A percentile compares a stretch with the other conserved stretches of the same genome.
phyloP scores from a whole-genome alignment of 75 land plant species.

The Adiantum capillusveneris region DNA sequence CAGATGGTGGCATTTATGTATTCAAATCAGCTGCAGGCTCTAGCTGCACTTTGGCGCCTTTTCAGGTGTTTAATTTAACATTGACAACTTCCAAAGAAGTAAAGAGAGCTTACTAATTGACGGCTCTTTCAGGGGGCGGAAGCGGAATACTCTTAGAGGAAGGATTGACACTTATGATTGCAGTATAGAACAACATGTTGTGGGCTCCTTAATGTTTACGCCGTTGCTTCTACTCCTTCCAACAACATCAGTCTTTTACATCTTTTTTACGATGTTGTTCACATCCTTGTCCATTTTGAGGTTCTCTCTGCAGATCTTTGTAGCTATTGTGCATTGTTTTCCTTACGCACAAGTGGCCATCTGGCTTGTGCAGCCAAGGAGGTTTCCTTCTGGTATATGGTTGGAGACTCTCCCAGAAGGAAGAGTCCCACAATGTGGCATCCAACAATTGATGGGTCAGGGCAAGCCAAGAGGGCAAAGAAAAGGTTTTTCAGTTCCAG shows the following conservation, averaged over 20 bases:
- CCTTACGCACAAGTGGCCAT: conserved; percentile 70
- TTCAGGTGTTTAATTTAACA: conserved; percentile 52
- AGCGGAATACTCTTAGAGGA: conserved; percentile 82
- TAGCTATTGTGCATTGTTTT: conserved; percentile 67
- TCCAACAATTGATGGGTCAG: neutral
- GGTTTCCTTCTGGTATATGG: conserved; percentile 93
- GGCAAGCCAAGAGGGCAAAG: neutral
- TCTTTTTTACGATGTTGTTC: conserved; percentile 70
- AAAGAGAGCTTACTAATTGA: neutral
- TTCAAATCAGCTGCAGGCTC: conserved; percentile 67
- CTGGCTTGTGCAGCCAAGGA: conserved; percentile 54
- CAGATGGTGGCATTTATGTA: conserved; percentile 61
- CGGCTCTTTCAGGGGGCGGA: conserved; percentile 58
- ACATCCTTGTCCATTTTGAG: conserved; percentile 36
- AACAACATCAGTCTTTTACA: conserved; percentile 93
- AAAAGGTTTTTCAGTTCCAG: neutral
- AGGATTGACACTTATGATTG: conserved; percentile 82
- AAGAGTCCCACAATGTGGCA: neutral
- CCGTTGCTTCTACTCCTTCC: conserved; percentile 86
- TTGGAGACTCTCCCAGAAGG: conserved; percentile 37
- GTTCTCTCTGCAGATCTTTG: conserved; percentile 44
- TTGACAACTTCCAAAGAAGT: neutral
- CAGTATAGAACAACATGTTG: conserved; percentile 91
- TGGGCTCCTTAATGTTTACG: conserved; percentile 90
- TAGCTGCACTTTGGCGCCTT: conserved; percentile 91